Conservation (phyloP, 163 green algal genomes). For the Trebouxiophyceae sp. region DNA sequence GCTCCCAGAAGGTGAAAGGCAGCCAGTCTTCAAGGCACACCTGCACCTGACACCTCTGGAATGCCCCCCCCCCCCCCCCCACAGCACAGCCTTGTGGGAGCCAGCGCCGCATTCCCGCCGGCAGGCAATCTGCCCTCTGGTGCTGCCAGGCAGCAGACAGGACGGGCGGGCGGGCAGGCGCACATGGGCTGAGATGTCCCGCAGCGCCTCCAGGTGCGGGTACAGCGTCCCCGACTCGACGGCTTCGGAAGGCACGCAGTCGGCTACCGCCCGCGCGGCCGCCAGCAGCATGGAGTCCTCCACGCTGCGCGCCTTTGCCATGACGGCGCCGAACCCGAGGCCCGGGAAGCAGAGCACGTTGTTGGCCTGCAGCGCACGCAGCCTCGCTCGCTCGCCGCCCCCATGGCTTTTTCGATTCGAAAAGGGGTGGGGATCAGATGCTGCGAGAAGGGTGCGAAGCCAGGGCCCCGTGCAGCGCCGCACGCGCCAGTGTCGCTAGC, state of each 20-base stretch:
- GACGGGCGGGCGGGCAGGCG: background rate
- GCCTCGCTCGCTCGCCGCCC: background rate
- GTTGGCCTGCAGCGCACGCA: constrained; percentile 46
- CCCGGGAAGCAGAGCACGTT: constrained; percentile 66
- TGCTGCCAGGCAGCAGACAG: background rate
- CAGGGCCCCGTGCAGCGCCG: too few relatives aligned
- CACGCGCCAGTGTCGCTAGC: too few relatives aligned
- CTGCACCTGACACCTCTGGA: background rate
- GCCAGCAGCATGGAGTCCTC: constrained; percentile 68
- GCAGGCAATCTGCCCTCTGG: background rate
- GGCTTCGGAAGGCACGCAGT: constrained; percentile 21
- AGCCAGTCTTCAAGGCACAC: too few relatives aligned
- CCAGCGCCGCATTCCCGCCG: background rate
- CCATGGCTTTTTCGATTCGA: too few relatives aligned
- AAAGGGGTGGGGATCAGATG: too few relatives aligned
- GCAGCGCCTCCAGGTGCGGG: constrained; percentile 31
- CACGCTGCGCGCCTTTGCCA: constrained; percentile 43
- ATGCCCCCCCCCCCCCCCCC: too few relatives aligned
- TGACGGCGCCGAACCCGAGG: constrained; percentile 60
- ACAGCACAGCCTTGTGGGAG: background rate
- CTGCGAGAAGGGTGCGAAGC: too few relatives aligned
- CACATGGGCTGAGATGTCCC: constrained; percentile 21
- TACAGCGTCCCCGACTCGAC: constrained; percentile 35
- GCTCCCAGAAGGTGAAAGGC: too few relatives aligned
- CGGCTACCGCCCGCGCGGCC: constrained; percentile 19